Base-by-base conservation (phyloP, 2,329 filamentous ascomycete genomes). In the Pseudogymnoascus sp. region DNA sequence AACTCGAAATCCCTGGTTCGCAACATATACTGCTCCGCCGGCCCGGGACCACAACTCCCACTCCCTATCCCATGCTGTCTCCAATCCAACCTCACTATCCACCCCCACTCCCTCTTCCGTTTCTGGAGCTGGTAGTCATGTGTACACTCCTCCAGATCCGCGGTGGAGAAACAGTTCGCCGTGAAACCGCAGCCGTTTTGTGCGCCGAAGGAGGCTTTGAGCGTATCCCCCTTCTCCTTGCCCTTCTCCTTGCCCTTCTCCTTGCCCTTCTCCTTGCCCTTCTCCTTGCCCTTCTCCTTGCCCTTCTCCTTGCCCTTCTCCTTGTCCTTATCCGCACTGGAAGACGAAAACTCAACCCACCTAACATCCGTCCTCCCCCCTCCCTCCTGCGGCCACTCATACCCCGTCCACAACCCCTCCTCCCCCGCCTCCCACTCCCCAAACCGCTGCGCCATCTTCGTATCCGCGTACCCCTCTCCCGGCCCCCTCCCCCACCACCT, bases 401-500 rank as follows among this genome's bases (percentile, higher is more conserved):
- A 90, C 45, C 82, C 79, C 1, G 82, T 78, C 72, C 81, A 84
- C 0, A 90, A 76, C 31, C n/a, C 25, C 1, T 80, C 77, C 60
- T 83, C 80, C 1, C 51, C 65, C 31, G 25, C 51, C 4, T 60
- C 31, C 75, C 80, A 86, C 57, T 80, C 81, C 6, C 84, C 86
- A 3, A 88, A 74, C 0, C 75, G 73, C 71, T 89, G 86, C 4
- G 83, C 81, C 11, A 79, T 71, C 72, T 89, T 88, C 76, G 82
- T 87, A 75, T 91, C 88, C 13, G 77, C 75, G 76, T 90, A 91
- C 11, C 80, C 83, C 72, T 90, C 86, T 1, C 84, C 84, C 0
- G 85, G 85, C 0, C 88, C 88, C 4, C 85, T 82, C 3, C 87
- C 87, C 69, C 85, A 89, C 87, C 87, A 91, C 14, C 76, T 73